Evolutionary conservation across 2,329 filamentous ascomycete species (phyloP).

Genomic region (Alternaria brassicicola): DNA sequence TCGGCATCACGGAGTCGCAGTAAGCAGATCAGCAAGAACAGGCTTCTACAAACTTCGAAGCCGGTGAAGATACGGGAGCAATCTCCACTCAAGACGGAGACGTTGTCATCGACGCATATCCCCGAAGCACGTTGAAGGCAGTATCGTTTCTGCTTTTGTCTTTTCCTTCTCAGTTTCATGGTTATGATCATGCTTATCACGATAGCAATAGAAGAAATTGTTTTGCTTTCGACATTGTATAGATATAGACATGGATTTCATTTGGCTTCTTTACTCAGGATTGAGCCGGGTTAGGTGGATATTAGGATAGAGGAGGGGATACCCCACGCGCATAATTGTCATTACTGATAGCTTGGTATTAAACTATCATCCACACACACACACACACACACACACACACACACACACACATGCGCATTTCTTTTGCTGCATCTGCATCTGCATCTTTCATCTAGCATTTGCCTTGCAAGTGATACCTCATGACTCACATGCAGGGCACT

Average conservation of each 20-base stretch:
- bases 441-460: background rate
- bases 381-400: background rate
- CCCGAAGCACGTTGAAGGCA: constrained; percentile 11
- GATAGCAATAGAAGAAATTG: background rate
- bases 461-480: background rate
- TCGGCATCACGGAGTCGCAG: constrained; percentile 12
- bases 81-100: constrained; percentile 5
- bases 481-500: background rate
- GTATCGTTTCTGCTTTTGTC: background rate
- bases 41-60: constrained; percentile 7
- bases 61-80: background rate
- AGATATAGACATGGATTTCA: background rate
- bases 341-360: background rate
- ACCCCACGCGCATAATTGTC: background rate
- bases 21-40: background rate
- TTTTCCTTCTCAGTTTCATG: background rate
- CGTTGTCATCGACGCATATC: background rate
- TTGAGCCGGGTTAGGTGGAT: background rate
- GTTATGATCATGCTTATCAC: background rate
- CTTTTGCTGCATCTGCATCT: background rate
- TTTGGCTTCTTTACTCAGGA: background rate
- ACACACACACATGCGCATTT: background rate
- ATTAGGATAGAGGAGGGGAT: background rate
- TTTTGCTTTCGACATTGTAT: background rate
- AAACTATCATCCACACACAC: background rate